These are phyloP conservation scores for Lathyrus aphaca DNA, from an alignment of 306 rosid genomes.

Conservation along the genomic window DNA sequence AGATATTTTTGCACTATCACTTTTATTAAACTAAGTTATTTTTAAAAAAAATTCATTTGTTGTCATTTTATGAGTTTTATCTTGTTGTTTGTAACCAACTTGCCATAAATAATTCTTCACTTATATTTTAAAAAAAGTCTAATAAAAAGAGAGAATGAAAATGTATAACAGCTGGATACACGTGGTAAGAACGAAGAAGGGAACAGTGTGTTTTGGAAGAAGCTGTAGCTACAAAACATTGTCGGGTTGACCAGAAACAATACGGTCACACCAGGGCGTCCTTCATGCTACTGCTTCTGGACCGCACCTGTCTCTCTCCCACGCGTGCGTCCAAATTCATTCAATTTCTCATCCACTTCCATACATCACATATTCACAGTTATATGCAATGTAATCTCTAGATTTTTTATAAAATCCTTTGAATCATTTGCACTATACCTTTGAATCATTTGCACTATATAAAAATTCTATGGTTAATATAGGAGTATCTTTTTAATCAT, in stretches of 20 bases:
- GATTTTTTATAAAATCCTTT: no score
- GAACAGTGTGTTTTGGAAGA: slow-evolving; percentile 39
- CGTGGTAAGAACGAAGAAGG: slow-evolving; percentile 48
- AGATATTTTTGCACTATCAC: no score
- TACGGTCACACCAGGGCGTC: slow-evolving; percentile 46
- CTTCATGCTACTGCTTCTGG: slow-evolving; percentile 42
- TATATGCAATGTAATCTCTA: no score
- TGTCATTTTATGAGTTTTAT: no score
- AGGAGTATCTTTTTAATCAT: no score
- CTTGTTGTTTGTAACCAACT: no score
- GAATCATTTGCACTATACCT: no score
- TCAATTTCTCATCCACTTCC: slow-evolving; percentile 25
- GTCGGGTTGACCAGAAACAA: slow-evolving; percentile 92
- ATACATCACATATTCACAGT: not conserved
- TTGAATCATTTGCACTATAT: no score
- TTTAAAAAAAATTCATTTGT: no score
- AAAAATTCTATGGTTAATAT: no score
- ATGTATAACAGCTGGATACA: slow-evolving; percentile 54
- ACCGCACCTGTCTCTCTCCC: slow-evolving; percentile 43
- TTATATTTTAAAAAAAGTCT: not conserved
- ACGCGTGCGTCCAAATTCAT: slow-evolving; percentile 50
- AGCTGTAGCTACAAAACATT: slow-evolving; percentile 38
- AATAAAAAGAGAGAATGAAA: not conserved
- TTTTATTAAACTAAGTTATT: no score
- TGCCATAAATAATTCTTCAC: no score